Base-by-base conservation (phyloP, 2,329 filamentous ascomycete species). In the Juglanconis juglandina region DNA sequence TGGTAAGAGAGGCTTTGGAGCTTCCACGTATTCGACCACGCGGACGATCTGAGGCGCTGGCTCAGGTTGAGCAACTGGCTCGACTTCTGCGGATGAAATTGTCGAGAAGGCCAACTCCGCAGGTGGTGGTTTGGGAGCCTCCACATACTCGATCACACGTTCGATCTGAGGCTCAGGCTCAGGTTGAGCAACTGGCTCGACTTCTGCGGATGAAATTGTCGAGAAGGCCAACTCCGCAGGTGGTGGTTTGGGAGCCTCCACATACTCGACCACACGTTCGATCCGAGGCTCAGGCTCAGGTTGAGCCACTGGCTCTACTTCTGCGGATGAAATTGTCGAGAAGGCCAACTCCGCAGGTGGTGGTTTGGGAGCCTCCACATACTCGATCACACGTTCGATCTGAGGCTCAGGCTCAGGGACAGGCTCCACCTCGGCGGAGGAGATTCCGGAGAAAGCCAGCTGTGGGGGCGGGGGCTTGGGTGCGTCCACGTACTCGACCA, bases 41-140 rank as follows among this genome's bases (percentile, higher is more conserved):
- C 64, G 61, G 5, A 67, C 41, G 14, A 63, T 56, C 32, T 57
- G 41, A 5, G 58, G 47, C 60, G 17, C 67, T 54, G 14, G 66
- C 63, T 67, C 55, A 14, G 68, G 66, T 39, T 64, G 61, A 56
- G 68, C 57, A 62, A 72, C 37, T 51, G 64, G 62, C 63, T 67
- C 65, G 10, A 68, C 60, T 32, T 65, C 49, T 52, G 64, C 60
- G 0, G 49, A 58, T 17, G 59, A 49, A n/a, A 68, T 53, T 3
- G 42, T 48, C 3, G 67, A 65, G 11, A 67, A 67, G 11, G 66
- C 69, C 52, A 79, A 47, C 30, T 59, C 53, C 11, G 57, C 51
- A 49, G 56, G 63, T 54, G 56, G 60, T 57, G 60, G 53, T 14
- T 24, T 52, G 6, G 56, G 59, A 13, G 63, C 37, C 5, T 63